Evolutionary conservation across 371 early-diverging fungal species (phyloP), one percentile per base, ranked within the genome.

Genomic region (Apophysomyces trapeziformis): DNA sequence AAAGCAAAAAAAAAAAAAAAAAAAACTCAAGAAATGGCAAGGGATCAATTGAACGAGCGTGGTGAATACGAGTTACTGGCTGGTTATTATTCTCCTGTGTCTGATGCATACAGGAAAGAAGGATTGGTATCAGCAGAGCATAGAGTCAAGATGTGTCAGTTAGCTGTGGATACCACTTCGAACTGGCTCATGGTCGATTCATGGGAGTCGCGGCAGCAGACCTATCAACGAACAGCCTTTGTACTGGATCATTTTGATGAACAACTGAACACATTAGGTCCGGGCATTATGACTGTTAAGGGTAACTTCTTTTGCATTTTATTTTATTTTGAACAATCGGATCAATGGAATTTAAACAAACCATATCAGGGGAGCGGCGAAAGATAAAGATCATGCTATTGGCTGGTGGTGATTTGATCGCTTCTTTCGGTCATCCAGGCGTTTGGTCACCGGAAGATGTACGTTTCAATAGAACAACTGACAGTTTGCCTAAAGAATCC

Each of bases 361-460:
- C 69, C 41, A 41, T 11, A 41, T 50, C 21, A 80, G 83, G 83
- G 4, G 66, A 85, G 44, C 66, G 65, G 58, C 85, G 84, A 54
- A 74, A 77, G 41, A 89, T 96, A 60, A 85, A 88, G 63, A 90
- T 98, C 39, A 90, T 98, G 89, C 81, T 99, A 26, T 81, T 99
- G 61, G 98, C 99, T 37, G 99, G 99, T 43, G 98, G 97, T 56
- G 99, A 99, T 72, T 77, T 99, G 57, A 97, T 99, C 36, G 92
- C 97, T 68, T 95, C 95, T 4, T 96, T 99, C 82, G 94, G 93
- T 5, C 87, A 89, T 43, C 96, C 95, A 6, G 89, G 92, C 60
- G 89, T 98, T 16, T 99, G 99, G 99, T 81, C 90, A 4, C 85
- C 90, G 2, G 84, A 87, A 32, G 98, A 98, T 86, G 95, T 95